Evolutionary conservation across 208 protist species (phyloP).

Genomic region (Acanthamoeba lenticulata): DNA sequence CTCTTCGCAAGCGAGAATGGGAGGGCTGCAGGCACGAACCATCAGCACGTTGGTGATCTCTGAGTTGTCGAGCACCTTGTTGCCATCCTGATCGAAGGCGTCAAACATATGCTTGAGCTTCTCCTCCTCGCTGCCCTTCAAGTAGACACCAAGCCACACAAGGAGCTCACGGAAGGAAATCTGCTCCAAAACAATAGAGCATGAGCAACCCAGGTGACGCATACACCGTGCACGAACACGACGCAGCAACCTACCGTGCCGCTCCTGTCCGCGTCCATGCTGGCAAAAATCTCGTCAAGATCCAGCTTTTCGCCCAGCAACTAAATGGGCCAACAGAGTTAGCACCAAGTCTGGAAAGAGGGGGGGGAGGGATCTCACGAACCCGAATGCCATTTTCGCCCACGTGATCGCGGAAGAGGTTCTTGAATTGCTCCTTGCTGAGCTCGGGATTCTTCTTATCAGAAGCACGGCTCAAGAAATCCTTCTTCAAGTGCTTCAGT

Average conservation of each 20-base stretch:
- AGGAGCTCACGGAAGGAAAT: conserved; percentile 51
- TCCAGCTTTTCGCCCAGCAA: neutral
- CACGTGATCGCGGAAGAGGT: conserved; percentile 45
- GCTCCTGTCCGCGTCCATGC: conserved; percentile 43
- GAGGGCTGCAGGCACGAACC: neutral
- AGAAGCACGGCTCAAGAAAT: neutral
- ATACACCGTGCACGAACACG: neutral
- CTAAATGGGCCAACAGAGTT: neutral
- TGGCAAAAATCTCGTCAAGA: conserved; percentile 53
- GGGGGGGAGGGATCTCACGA: neutral
- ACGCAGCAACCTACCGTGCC: neutral
- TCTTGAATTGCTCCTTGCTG: conserved; percentile 60
- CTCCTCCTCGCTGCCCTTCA: conserved; percentile 30
- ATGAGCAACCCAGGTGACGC: neutral
- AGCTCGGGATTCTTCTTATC: conserved; percentile 38
- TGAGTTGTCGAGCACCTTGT: conserved; percentile 19
- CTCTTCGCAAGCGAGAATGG: neutral
- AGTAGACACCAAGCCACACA: conserved; percentile 45
- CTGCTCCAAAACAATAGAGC: neutral
- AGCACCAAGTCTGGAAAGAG: neutral
- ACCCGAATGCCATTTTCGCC: neutral
- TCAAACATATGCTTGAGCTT: conserved; percentile 59
- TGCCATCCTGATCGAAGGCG: conserved; percentile 51
- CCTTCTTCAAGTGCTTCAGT: conserved; percentile 15
- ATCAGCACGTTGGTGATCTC: conserved; percentile 61